Conservation (phyloP, 768 basidiomycete species). For the Rhizopogon roseolus region DNA sequence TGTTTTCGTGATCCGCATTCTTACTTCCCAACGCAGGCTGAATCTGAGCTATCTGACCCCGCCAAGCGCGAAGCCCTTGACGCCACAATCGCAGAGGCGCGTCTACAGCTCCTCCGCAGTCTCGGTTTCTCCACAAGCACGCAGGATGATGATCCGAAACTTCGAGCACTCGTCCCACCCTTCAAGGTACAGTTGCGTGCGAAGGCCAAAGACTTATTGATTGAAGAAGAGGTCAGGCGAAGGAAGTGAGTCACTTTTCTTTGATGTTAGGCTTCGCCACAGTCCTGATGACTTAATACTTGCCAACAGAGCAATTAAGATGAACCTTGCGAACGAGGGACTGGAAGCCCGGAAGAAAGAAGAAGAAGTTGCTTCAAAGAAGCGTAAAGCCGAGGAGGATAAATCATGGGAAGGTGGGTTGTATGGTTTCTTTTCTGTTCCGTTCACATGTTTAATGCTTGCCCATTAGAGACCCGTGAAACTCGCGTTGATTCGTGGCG, state of each 20-base stretch:
- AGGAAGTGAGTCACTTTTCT: slow-evolving; percentile 55
- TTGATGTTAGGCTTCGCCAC: neutral
- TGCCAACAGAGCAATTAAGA: slow-evolving; percentile 69
- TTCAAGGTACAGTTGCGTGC: slow-evolving; percentile 64
- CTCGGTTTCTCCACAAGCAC: slow-evolving; percentile 58
- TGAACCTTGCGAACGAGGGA: slow-evolving; percentile 89
- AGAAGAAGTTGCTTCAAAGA: slow-evolving; percentile 69
- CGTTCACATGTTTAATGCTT: neutral
- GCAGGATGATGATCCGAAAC: slow-evolving; percentile 47
- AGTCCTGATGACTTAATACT: neutral
- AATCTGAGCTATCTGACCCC: slow-evolving; percentile 76
- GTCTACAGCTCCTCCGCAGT: slow-evolving; percentile 58
- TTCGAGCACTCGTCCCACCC: slow-evolving; percentile 40
- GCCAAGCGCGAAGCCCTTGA: slow-evolving; percentile 79
- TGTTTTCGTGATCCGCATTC: neutral
- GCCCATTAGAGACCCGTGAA: slow-evolving; percentile 39
- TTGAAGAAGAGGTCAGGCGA: slow-evolving; percentile 85
- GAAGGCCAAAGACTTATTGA: slow-evolving; percentile 78
- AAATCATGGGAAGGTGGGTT: slow-evolving; percentile 80
- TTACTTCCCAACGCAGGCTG: slow-evolving; percentile 52
- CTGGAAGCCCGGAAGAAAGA: slow-evolving; percentile 92
- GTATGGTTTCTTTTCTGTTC: neutral
- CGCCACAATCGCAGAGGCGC: slow-evolving; percentile 73
- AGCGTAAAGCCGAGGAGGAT: slow-evolving; percentile 88
- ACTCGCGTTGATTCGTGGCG: slow-evolving; percentile 85